A percentile compares a stretch with the other conserved stretches of the same genome.
Conservation (phyloP, 768 basidiomycete species). For the Lepiota brunneoincarnata region DNA sequence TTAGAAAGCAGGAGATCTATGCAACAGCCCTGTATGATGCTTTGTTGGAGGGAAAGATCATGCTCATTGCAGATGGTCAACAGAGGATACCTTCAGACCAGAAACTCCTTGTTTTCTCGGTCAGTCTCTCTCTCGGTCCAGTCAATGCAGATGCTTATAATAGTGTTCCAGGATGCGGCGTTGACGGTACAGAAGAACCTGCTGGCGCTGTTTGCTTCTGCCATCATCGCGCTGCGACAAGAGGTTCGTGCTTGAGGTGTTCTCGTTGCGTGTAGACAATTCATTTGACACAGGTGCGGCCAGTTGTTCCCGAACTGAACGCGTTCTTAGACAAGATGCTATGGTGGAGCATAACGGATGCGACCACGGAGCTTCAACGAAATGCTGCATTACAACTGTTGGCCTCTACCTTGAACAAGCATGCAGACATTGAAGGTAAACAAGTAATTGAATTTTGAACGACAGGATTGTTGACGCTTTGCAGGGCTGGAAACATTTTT, state of each 20-base stretch:
- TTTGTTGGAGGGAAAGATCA: slow-evolving; percentile 52
- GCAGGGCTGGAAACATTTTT: slow-evolving; percentile 49
- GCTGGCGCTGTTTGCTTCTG: slow-evolving; percentile 64
- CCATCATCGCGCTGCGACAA: slow-evolving; percentile 58
- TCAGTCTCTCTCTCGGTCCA: not conserved
- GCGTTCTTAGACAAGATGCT: slow-evolving; percentile 54
- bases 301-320: slow-evolving; percentile 48
- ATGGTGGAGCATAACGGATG: slow-evolving; percentile 53
- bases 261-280: not conserved
- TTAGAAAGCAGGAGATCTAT: slow-evolving; percentile 67
- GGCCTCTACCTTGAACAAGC: slow-evolving; percentile 69
- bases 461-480: not conserved
- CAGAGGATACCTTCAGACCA: slow-evolving; percentile 40
- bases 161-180: slow-evolving; percentile 37
- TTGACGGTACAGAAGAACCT: slow-evolving; percentile 56
- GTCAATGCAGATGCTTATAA: slow-evolving; percentile 10
- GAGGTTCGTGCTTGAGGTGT: slow-evolving; percentile 45
- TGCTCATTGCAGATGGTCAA: slow-evolving; percentile 52
- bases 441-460: slow-evolving; percentile 15
- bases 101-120: slow-evolving; percentile 11
- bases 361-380: slow-evolving; percentile 49
- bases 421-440: slow-evolving; percentile 61
- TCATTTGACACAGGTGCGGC: slow-evolving; percentile 39
- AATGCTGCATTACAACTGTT: slow-evolving; percentile 56
- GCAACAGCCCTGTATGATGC: slow-evolving; percentile 48